These are phyloP conservation scores for Euphorbia schlechtendalii DNA, from an alignment of 441 rosid species.

Conservation along the genomic window DNA sequence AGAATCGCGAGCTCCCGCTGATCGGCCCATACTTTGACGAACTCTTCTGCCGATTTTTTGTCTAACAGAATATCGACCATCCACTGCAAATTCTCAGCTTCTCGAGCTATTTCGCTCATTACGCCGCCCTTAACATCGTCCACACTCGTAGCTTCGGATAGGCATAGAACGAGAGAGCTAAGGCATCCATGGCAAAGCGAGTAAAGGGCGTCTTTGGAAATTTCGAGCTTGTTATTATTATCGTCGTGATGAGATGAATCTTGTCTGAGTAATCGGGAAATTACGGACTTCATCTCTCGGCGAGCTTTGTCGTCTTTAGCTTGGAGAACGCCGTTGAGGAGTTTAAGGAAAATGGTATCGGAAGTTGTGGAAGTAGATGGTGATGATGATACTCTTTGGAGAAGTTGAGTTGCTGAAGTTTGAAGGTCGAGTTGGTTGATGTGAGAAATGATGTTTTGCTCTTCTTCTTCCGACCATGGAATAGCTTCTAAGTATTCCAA, in stretches of 20 bases:
- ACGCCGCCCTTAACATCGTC: slow-evolving; percentile 55
- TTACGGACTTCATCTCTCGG: slow-evolving; percentile 70
- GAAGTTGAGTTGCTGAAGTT: slow-evolving; percentile 41
- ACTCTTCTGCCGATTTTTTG: slow-evolving; percentile 59
- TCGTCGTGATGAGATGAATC: slow-evolving; percentile 36
- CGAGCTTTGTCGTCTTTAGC: slow-evolving; percentile 90
- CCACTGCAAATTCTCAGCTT: slow-evolving; percentile 91
- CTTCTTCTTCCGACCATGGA: slow-evolving; percentile 92
- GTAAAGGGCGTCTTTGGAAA: slow-evolving; percentile 63
- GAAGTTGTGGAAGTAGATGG: slow-evolving; percentile 44
- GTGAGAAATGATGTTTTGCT: slow-evolving; percentile 50
- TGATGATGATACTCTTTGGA: slow-evolving; percentile 67
- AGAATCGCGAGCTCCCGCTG: slow-evolving; percentile 79
- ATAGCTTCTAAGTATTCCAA: slow-evolving; percentile 82
- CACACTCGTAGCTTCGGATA: slow-evolving; percentile 59
- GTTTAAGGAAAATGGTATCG: slow-evolving; percentile 61
- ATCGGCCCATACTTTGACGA: slow-evolving; percentile 82
- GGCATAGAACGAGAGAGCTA: slow-evolving; percentile 62
- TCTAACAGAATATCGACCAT: slow-evolving; percentile 70
- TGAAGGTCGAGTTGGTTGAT: slow-evolving; percentile 65
- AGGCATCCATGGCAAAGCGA: slow-evolving; percentile 72
- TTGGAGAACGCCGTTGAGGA: slow-evolving; percentile 59
- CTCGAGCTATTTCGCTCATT: slow-evolving; percentile 78
- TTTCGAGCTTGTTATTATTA: slow-evolving; percentile 41
- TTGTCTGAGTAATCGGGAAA: slow-evolving; percentile 66